Conservation (phyloP, 495 filamentous ascomycete species). For the Penicillium diatomitis region DNA sequence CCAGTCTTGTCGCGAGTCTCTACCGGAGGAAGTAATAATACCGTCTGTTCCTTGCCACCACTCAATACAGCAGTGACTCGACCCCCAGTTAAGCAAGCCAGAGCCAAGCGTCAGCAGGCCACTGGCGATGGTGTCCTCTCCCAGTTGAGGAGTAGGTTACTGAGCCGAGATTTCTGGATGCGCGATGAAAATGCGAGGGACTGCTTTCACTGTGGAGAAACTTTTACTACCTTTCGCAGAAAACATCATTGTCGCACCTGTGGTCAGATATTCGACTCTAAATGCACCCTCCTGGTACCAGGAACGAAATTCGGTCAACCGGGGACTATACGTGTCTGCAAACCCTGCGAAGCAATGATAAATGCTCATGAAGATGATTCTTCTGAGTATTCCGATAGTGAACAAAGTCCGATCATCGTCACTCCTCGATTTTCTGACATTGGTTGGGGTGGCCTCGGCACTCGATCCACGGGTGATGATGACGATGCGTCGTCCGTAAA, state of each 20-base stretch:
- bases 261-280: constrained; percentile 95
- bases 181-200: constrained; percentile 96
- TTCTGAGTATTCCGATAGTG: constrained; percentile 77
- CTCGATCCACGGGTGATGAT: constrained; percentile 25
- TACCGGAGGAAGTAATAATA: constrained; percentile 23
- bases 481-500: constrained; percentile 37
- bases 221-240: constrained; percentile 86
- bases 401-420: constrained; percentile 41
- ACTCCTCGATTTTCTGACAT: constrained; percentile 33
- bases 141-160: constrained; percentile 67
- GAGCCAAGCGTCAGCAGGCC: constrained; percentile 13
- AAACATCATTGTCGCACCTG: constrained; percentile 93
- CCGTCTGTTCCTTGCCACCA: constrained; percentile 22
- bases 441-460: constrained; percentile 15
- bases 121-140: constrained; percentile 21
- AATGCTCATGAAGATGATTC: constrained; percentile 84
- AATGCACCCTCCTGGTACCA: constrained; percentile 84
- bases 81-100: constrained; percentile 8
- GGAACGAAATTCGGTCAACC: constrained; percentile 82
- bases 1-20: constrained; percentile 28
- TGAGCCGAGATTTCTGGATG: constrained; percentile 99
- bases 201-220: constrained; percentile 83
- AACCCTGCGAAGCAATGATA: constrained; percentile 87
- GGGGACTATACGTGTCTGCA: constrained; percentile 82
- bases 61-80: constrained; percentile 23